phyloP scores from a whole-genome alignment of 257 asterid genomes.

The Jaltomata sinuosa region DNA sequence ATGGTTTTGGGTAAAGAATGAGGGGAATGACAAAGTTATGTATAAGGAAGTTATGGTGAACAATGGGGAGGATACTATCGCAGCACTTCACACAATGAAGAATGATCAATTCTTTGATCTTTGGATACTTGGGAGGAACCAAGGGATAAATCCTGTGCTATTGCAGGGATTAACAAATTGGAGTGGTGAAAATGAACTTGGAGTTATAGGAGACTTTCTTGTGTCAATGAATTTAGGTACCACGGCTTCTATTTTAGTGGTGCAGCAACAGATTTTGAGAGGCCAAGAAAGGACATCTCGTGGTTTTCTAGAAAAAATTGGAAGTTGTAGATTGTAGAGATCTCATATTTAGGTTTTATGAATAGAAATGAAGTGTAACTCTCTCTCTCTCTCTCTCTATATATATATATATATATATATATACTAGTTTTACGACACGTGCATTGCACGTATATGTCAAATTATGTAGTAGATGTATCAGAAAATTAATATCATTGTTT shows the following conservation, averaged over 20 bases:
- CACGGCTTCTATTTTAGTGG: conserved; percentile 44
- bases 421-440: too few relatives aligned
- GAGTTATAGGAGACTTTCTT: conserved; percentile 64
- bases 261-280: conserved; percentile 72
- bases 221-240: conserved; percentile 43
- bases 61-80: conserved; percentile 66
- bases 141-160: conserved; percentile 56
- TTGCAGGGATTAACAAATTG: conserved; percentile 48
- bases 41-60: conserved; percentile 66
- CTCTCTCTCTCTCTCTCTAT: too few relatives aligned
- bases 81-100: conserved; percentile 53
- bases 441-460: too few relatives aligned
- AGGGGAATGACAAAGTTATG: conserved; percentile 33
- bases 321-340: not conserved
- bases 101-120: conserved; percentile 24
- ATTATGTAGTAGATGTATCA: too few relatives aligned
- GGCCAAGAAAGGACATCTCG: conserved; percentile 20
- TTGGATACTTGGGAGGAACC: conserved; percentile 67
- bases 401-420: too few relatives aligned
- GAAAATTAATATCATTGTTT: too few relatives aligned
- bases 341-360: not conserved
- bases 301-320: not conserved
- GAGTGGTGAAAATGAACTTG: conserved; percentile 57
- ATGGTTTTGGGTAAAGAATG: conserved; percentile 87
- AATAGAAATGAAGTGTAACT: not conserved